Conservation (phyloP, 305 asterid species). For the Fraxinus sp. region DNA sequence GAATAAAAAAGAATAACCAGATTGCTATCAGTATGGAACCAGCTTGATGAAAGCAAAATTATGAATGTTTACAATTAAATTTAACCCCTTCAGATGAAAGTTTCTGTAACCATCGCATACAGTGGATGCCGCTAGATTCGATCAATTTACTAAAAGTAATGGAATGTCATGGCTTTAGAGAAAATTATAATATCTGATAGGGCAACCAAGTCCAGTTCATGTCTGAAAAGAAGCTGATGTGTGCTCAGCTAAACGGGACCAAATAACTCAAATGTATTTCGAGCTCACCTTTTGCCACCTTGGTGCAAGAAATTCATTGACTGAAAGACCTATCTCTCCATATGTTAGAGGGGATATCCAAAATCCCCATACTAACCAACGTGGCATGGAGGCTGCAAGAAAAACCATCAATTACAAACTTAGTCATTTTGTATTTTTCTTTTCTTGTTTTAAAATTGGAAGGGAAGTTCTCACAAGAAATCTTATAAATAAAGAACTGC, state of each 20-base stretch:
- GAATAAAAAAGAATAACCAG: neutral
- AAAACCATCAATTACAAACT: neutral
- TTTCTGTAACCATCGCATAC: neutral
- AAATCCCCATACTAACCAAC: constrained; percentile 44
- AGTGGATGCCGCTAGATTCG: neutral
- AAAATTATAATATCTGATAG: neutral
- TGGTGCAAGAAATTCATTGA: constrained; percentile 48
- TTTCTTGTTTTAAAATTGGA: neutral
- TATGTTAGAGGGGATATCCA: constrained; percentile 52
- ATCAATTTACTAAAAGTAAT: neutral
- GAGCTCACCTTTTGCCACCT: constrained; percentile 39
- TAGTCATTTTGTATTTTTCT: neutral
- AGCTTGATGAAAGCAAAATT: neutral
- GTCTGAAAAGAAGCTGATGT: neutral
- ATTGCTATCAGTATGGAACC: neutral
- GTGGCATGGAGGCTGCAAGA: constrained; percentile 31
- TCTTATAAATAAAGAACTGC: neutral
- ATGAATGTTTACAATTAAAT: neutral
- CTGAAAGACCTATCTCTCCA: constrained; percentile 46
- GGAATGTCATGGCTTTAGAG: neutral
- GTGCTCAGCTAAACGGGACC: neutral
- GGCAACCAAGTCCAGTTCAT: neutral
- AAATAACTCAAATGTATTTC: neutral
- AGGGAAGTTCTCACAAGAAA: neutral
- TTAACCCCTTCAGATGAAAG: no score